These are phyloP conservation scores for Aristolochia californica DNA, from an alignment of 164 flowering plant species.

Conservation along the genomic window DNA sequence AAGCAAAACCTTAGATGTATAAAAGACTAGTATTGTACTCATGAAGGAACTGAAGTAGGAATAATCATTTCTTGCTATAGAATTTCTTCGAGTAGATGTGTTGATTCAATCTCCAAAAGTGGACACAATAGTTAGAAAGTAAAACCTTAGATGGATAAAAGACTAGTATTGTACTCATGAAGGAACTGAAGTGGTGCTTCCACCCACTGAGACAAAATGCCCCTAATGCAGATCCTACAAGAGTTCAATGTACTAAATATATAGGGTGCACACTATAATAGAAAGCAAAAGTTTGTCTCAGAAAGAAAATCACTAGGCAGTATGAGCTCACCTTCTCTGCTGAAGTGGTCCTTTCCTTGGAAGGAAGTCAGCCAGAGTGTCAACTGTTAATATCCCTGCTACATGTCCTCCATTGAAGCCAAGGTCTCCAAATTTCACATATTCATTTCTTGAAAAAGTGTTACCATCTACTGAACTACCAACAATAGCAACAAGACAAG, in stretches of 20 bases:
- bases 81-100: too few species aligned
- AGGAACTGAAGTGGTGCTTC: background rate
- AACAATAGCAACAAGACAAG: constrained; percentile 78
- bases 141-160: too few species aligned
- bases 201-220: too few species aligned
- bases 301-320: background rate
- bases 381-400: constrained; percentile 84
- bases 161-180: background rate
- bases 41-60: background rate
- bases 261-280: too few species aligned
- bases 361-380: constrained; percentile 88
- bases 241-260: too few species aligned
- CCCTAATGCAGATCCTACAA: too few species aligned
- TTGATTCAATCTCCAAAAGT: too few species aligned
- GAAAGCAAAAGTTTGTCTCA: background rate
- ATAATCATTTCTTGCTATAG: too few species aligned
- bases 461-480: constrained; percentile 37
- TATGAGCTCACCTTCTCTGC: constrained; percentile 59
- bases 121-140: too few species aligned
- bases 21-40: background rate
- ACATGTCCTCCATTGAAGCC: constrained; percentile 69
- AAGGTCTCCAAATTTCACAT: constrained; percentile 52
- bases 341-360: constrained; percentile 86
- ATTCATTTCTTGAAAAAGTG: constrained; percentile 39
- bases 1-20: too few species aligned